phyloP scores from a whole-genome alignment of 2,329 filamentous ascomycete genomes.

The Colletotrichum eleusines region DNA sequence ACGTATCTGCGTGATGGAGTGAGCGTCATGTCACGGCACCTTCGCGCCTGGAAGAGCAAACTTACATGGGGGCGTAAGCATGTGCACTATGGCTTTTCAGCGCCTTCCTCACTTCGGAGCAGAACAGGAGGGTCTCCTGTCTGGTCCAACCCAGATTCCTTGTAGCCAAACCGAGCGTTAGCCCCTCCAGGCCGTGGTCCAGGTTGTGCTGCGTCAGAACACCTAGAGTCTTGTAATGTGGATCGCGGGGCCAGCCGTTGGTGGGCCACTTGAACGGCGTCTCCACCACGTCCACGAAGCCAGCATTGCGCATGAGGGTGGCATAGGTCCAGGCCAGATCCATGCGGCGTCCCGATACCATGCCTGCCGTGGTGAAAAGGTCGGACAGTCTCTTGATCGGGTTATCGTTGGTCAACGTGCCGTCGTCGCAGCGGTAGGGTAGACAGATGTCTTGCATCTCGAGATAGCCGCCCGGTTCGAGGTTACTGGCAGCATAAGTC shows the following conservation, averaged over 20 bases:
- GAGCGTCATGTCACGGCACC: background rate
- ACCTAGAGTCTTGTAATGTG: slow-evolving; percentile 52
- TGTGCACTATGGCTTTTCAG: slow-evolving; percentile 46
- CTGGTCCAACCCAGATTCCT: slow-evolving; percentile 52
- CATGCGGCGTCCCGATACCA: slow-evolving; percentile 48
- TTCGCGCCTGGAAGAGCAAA: background rate
- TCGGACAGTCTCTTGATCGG: slow-evolving; percentile 47
- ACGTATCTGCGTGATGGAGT: slow-evolving; percentile 21
- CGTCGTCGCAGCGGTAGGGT: slow-evolving; percentile 50
- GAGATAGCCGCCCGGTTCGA: slow-evolving; percentile 52
- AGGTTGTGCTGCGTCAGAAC: slow-evolving; percentile 49
- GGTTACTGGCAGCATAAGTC: slow-evolving; percentile 35
- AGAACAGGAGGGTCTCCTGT: slow-evolving; percentile 48
- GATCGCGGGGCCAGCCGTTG: slow-evolving; percentile 53
- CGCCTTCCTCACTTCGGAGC: slow-evolving; percentile 44
- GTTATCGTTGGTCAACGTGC: slow-evolving; percentile 47
- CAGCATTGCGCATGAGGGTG: slow-evolving; percentile 46
- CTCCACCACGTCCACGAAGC: slow-evolving; percentile 51
- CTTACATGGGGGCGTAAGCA: slow-evolving; percentile 44
- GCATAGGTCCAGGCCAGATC: slow-evolving; percentile 48
- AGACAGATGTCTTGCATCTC: slow-evolving; percentile 50
- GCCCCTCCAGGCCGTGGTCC: slow-evolving; percentile 49
- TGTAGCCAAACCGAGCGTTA: slow-evolving; percentile 53
- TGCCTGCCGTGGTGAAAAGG: slow-evolving; percentile 49
- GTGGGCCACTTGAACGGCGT: slow-evolving; percentile 51